phyloP scores from a whole-genome alignment of 202 grass and related monocot genomes.

The Zizania palustris region DNA sequence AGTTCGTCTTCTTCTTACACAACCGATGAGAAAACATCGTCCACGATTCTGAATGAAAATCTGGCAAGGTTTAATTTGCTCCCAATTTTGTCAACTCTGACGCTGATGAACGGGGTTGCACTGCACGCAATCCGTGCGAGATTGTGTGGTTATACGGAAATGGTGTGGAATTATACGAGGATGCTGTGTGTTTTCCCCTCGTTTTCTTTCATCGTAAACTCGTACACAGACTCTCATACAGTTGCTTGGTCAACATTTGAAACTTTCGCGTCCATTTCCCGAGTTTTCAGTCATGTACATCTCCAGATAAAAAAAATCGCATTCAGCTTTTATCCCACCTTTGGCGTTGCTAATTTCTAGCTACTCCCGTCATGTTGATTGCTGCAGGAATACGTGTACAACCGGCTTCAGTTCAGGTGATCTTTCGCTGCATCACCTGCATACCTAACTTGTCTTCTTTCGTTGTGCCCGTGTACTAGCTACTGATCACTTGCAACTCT shows the following conservation, averaged over 20 bases:
- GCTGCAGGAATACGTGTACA: constrained; percentile 88
- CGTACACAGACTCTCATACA: background rate
- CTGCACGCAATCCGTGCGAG: background rate
- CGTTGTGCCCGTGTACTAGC: background rate
- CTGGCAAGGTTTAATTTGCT: background rate
- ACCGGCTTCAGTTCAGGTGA: constrained; percentile 92
- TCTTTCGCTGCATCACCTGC: background rate
- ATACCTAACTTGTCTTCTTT: background rate
- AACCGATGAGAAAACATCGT: background rate
- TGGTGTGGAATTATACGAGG: background rate
- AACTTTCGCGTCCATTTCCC: background rate
- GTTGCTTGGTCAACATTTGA: background rate
- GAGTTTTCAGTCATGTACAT: background rate
- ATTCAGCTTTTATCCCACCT: background rate
- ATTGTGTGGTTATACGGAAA: background rate
- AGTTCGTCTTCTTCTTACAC: background rate
- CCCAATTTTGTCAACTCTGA: background rate
- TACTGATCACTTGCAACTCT: background rate
- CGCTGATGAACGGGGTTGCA: background rate
- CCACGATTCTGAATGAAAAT: background rate
- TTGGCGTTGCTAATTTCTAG: background rate
- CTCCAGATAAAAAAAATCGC: background rate
- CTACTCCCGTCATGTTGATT: background rate
- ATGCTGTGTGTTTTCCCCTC: too few species aligned
- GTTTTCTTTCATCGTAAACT: background rate